Conservation (phyloP, 768 basidiomycete species). For the Leccinum barrowsii region DNA sequence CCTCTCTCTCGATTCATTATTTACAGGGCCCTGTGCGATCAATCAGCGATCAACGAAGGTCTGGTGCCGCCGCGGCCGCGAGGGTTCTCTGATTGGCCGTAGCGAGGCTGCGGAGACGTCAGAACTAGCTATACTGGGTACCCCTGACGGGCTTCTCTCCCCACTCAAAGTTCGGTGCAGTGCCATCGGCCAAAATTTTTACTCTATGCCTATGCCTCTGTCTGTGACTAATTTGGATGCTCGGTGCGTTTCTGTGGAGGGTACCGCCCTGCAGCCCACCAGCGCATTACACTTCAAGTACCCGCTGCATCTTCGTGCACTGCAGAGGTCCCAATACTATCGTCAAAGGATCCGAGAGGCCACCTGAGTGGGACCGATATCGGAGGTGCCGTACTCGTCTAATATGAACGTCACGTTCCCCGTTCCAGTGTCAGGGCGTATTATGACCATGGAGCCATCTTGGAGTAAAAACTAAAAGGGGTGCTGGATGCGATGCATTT, state of each 20-base stretch:
- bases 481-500: neutral
- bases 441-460: neutral
- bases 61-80: slow-evolving; percentile 11
- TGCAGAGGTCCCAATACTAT: slow-evolving; percentile 6
- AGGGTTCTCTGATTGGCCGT: slow-evolving; percentile 9
- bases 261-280: neutral
- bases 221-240: neutral
- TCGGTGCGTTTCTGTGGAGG: slow-evolving; percentile 1
- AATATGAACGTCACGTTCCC: neutral
- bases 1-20: neutral
- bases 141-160: neutral
- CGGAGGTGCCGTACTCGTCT: neutral
- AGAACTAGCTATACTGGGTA: slow-evolving; percentile 5
- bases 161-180: slow-evolving; percentile 16
- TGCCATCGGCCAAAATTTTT: slow-evolving; percentile 7
- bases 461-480: slow-evolving; percentile 1
- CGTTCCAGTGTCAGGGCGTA: neutral
- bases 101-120: neutral
- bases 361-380: neutral
- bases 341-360: slow-evolving; percentile 10
- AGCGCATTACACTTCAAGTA: neutral
- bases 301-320: slow-evolving; percentile 1
- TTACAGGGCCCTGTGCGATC: slow-evolving; percentile 3
- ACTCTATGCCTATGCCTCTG: neutral
- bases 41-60: slow-evolving; percentile 12